Conservation (phyloP, 1,284 basidiomycete species). For the Sphagnurus paluster region DNA sequence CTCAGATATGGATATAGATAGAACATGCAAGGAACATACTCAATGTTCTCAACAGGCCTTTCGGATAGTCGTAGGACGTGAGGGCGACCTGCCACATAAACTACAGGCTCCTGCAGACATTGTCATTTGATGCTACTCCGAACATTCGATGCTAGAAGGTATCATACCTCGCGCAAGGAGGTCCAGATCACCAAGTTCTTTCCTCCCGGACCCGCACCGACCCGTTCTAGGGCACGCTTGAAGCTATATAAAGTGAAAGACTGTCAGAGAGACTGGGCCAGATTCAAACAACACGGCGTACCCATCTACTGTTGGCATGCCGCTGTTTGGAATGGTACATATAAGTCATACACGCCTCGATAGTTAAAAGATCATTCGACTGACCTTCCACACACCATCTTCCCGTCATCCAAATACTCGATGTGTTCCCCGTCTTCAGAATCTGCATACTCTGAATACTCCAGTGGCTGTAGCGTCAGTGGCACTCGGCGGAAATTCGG, state of each 20-base stretch:
- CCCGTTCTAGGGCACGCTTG: conserved; percentile 77
- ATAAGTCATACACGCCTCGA: conserved; percentile 12
- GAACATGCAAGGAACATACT: conserved; percentile 53
- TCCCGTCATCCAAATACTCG: conserved; percentile 42
- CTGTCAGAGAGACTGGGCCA: background rate
- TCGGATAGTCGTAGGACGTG: conserved; percentile 93
- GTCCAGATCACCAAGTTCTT: conserved; percentile 85
- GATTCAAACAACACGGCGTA: conserved; percentile 31
- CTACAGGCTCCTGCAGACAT: conserved; percentile 80
- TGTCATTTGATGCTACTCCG: background rate
- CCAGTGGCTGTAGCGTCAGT: conserved; percentile 53
- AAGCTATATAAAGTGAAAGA: conserved; percentile 48
- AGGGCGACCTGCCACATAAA: conserved; percentile 88
- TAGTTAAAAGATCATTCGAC: conserved; percentile 20
- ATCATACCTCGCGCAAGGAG: conserved; percentile 87
- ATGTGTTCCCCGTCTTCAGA: conserved; percentile 37
- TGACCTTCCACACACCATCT: conserved; percentile 84
- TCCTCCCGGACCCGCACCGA: conserved; percentile 78
- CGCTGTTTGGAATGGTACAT: conserved; percentile 51
- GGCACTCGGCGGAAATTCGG: conserved; percentile 89
- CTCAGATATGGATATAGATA: conserved; percentile 1
- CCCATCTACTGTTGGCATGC: conserved; percentile 90
- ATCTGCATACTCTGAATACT: conserved; percentile 29
- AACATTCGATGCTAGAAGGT: conserved; percentile 7
- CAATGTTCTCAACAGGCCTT: conserved; percentile 89